Percentiles rank a stretch among this genome's conserved stretches.
phyloP scores from a whole-genome alignment of 192 early-diverging fungal species.

The Phlyctochytrium bullatum region DNA sequence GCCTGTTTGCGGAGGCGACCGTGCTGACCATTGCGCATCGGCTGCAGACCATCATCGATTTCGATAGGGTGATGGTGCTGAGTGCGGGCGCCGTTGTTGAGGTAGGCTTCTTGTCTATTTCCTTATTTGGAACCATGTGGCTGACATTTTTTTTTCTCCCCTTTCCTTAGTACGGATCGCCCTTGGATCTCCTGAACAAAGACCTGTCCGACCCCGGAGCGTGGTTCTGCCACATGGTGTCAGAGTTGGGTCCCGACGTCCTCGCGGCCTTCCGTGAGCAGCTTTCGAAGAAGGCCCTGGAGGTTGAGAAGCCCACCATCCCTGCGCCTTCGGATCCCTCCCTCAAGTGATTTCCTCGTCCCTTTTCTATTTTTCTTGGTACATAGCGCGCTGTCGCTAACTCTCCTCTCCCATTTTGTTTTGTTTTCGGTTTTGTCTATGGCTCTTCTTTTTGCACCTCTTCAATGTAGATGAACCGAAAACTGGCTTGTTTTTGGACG shows the following conservation, averaged over 20 bases:
- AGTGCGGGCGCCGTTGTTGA: conserved; percentile 47
- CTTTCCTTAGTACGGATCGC: conserved; percentile 49
- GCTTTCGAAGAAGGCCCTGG: not conserved
- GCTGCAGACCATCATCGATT: conserved; percentile 42
- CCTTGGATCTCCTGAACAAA: conserved; percentile 39
- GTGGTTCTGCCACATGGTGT: conserved; percentile 47
- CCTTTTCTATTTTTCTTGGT: no score
- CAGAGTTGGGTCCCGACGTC: conserved; percentile 44
- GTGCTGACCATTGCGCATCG: conserved; percentile 54
- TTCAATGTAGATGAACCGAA: no score
- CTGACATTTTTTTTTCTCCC: conserved; percentile 5
- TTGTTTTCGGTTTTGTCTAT: no score
- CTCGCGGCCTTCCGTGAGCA: conserved; percentile 21
- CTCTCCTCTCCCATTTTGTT: no score
- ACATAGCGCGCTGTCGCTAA: no score
- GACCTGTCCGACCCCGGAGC: conserved; percentile 15
- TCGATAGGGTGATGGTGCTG: conserved; percentile 40
- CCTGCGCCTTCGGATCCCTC: no score
- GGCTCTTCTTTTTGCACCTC: no score
- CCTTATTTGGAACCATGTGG: no score
- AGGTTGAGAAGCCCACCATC: no score
- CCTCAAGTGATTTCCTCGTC: no score
- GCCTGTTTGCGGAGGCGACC: conserved; percentile 42
- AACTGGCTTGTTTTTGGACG: no score
- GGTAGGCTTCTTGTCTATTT: not conserved